Percentiles rank a stretch among this genome's conserved stretches.
phyloP scores from a whole-genome alignment of 768 basidiomycete species.

The Tricholoma saponaceum region DNA sequence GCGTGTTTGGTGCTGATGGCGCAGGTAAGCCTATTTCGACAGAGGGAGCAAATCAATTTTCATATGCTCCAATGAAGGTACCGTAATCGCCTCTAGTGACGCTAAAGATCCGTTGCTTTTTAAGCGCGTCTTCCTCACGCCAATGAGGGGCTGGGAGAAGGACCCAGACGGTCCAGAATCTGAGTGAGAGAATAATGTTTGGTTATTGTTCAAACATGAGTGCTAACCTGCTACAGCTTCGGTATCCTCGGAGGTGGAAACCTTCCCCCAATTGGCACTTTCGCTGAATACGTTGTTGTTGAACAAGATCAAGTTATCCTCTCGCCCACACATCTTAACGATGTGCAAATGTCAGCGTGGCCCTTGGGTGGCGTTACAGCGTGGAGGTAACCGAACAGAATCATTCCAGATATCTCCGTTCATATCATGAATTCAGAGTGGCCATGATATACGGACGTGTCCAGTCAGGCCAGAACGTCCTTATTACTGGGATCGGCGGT shows the following conservation, averaged over 20 bases:
- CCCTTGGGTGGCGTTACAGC: conserved; percentile 77
- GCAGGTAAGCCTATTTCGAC: conserved; percentile 46
- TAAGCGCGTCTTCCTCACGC: conserved; percentile 70
- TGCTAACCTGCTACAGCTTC: conserved; percentile 34
- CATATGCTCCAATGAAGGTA: conserved; percentile 35
- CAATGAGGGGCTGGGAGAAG: conserved; percentile 72
- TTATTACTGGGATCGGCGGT: conserved; percentile 81
- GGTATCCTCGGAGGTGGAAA: conserved; percentile 61
- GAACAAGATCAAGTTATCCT: conserved; percentile 63
- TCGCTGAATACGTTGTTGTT: conserved; percentile 72
- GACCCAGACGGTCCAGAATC: conserved; percentile 64
- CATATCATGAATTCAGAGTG: conserved; percentile 39
- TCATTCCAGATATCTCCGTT: neutral
- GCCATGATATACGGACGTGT: conserved; percentile 63
- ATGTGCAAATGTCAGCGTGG: conserved; percentile 71
- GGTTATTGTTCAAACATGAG: conserved; percentile 2
- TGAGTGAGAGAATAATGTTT: conserved; percentile 36
- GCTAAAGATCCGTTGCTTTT: conserved; percentile 52
- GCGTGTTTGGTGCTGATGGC: conserved; percentile 67
- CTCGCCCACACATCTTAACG: conserved; percentile 63
- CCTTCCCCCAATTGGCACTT: conserved; percentile 61
- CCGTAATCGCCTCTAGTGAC: conserved; percentile 54
- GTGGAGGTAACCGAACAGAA: conserved; percentile 56
- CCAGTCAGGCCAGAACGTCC: conserved; percentile 59
- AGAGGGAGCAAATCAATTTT: neutral